phyloP scores from a whole-genome alignment of 2,329 filamentous ascomycete genomes.

The Allantophomopsis lycopodina region DNA sequence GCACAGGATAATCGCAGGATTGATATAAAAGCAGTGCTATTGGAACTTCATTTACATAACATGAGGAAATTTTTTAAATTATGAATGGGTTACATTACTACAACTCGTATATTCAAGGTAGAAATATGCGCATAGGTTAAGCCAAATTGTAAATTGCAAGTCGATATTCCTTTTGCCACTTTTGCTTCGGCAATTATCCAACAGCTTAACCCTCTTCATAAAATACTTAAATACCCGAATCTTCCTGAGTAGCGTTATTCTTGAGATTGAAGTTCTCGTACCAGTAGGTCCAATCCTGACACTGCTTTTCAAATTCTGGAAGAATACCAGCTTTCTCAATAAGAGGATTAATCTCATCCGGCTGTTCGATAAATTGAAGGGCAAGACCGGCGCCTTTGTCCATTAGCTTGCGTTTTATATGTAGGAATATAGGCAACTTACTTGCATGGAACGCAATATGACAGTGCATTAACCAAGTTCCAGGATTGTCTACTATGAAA shows the following conservation, averaged over 20 bases:
- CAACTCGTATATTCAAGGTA: no score
- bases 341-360: slow-evolving; percentile 4
- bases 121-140: no score
- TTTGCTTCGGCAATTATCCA: no score
- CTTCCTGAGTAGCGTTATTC: slow-evolving; percentile 1
- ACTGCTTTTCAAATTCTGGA: slow-evolving; percentile 13
- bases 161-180: no score
- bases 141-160: no score
- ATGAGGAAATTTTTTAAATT: no score
- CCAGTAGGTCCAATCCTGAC: slow-evolving; percentile 7
- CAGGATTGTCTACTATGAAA: slow-evolving; percentile 33
- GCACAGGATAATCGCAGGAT: no score
- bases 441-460: slow-evolving; percentile 24
- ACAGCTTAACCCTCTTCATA: background rate
- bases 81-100: no score
- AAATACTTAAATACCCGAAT: slow-evolving; percentile 13
- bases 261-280: slow-evolving; percentile 10
- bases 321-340: slow-evolving; percentile 5
- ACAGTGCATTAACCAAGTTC: slow-evolving; percentile 34
- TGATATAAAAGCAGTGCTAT: no score
- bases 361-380: slow-evolving; percentile 31
- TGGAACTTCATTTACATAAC: no score
- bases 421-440: no score
- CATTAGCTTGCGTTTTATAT: background rate
- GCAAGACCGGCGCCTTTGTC: slow-evolving; percentile 11